Conservation (phyloP, 2,329 filamentous ascomycete genomes). For the Aspergillus viridinutans region DNA sequence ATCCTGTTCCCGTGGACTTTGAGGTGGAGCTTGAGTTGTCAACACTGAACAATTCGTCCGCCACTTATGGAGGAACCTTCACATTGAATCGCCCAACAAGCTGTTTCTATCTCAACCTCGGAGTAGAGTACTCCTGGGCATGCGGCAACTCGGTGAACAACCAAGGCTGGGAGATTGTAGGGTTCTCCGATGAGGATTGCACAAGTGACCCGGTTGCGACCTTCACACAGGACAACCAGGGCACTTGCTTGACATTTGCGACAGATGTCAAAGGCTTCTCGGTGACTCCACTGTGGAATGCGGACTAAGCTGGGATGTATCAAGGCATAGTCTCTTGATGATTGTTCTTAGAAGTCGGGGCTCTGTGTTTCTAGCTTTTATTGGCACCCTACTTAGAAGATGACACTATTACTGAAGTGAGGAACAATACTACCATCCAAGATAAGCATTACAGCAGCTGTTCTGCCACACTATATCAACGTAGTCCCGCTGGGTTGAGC, state of each 20-base stretch:
- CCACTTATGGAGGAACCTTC: neutral
- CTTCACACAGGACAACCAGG: neutral
- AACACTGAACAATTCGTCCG: neutral
- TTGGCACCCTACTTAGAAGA: too few species aligned
- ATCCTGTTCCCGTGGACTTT: constrained; percentile 5
- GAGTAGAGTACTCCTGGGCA: neutral
- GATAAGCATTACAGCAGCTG: too few species aligned
- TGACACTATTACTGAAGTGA: too few species aligned
- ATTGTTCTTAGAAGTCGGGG: too few species aligned
- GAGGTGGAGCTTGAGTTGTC: neutral
- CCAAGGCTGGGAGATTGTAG: constrained; percentile 6
- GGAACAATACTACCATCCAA: too few species aligned
- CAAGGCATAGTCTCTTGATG: too few species aligned
- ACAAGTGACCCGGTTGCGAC: neutral
- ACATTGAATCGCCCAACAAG: neutral
- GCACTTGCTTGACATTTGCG: neutral
- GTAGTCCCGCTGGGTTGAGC: too few species aligned
- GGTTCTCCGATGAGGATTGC: constrained; percentile 1
- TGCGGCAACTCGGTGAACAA: neutral
- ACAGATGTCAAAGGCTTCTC: neutral
- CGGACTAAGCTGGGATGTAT: neutral
- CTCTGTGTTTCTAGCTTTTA: too few species aligned
- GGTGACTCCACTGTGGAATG: constrained; percentile 4
- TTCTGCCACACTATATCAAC: too few species aligned
- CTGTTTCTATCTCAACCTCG: neutral